Evolutionary conservation across 768 basidiomycete genomes (phyloP), one percentile per base, ranked within the genome.

Genomic region (Xerocomus spinulosus): DNA sequence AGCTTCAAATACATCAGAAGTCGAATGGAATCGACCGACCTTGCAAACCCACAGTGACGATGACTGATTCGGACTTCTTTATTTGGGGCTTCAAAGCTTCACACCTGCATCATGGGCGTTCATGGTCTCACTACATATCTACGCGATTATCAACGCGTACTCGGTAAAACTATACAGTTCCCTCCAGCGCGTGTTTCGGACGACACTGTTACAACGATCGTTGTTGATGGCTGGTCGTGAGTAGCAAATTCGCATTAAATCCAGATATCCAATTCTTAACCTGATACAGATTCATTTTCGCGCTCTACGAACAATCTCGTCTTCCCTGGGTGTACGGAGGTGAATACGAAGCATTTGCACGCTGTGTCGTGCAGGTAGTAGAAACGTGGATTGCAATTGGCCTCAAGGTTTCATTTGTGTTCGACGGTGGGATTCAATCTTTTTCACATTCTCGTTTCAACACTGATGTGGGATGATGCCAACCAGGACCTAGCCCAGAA

Each of bases 141-240:
- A 17, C 74, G 70, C 51, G 76, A 79, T 50, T 67, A 77, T 54
- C 67, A 68, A 29, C 66, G 68, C 28, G 36, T 62, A 14, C 65
- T 80, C 45, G 67, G 73, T 2, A 69, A 66, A 50, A 63, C 68
- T 0, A 48, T 70, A 26, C 60, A 67, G n/a, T 64, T 76, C 15
- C 55, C 49, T 41, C 26, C 29, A 17, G 18, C 18, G 2, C 9
- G 3, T 20, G 17, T 33, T 42, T 54, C 52, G 26, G 50, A 36
- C 5, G 44, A 59, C 10, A 28, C 47, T 35, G 44, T 51, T 40
- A 71, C 75, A 17, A 70, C 78, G 26, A 69, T 90, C 50, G 83
- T 92, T 9, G 78, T 92, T 42, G 89, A 92, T 69, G 89, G 80
- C 37, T 89, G 84, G 87, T 90, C 89, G 89, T 92, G 64, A 82